A percentile compares a stretch with the other conserved stretches of the same genome.
Evolutionary conservation across 1,284 basidiomycete genomes (phyloP).

Genomic region (Sanguinoderma infundibulare): DNA sequence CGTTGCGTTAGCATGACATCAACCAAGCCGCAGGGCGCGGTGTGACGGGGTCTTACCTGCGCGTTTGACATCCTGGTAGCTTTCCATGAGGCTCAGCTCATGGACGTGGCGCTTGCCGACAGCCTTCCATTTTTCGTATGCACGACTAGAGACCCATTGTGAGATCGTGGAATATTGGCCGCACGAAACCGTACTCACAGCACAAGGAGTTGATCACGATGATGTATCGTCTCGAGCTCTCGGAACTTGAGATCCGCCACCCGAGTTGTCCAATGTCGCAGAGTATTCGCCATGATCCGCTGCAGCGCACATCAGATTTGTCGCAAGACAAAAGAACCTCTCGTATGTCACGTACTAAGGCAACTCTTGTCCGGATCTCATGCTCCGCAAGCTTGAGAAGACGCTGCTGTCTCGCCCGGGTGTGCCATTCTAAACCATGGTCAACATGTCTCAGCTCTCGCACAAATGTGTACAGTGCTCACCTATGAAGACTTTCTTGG

Average conservation of each 20-base stretch:
- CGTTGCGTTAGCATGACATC: constrained; percentile 3
- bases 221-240: constrained; percentile 65
- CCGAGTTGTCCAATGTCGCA: constrained; percentile 69
- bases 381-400: constrained; percentile 45
- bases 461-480: constrained; percentile 16
- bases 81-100: constrained; percentile 77
- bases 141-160: constrained; percentile 19
- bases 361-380: constrained; percentile 42
- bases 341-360: constrained; percentile 41
- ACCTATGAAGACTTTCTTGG: constrained; percentile 53
- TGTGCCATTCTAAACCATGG: constrained; percentile 51
- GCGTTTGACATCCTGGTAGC: constrained; percentile 75
- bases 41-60: constrained; percentile 53
- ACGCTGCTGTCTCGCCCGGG: constrained; percentile 40
- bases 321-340: background rate
- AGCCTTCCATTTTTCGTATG: constrained; percentile 71
- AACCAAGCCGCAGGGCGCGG: background rate
- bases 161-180: background rate
- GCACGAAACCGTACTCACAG: constrained; percentile 44
- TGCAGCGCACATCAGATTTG: constrained; percentile 33
- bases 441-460: constrained; percentile 6
- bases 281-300: constrained; percentile 53
- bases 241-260: constrained; percentile 75
- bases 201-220: constrained; percentile 48
- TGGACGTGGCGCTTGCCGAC: constrained; percentile 66